A percentile compares a stretch with the other conserved stretches of the same genome.
Conservation (phyloP, 495 filamentous ascomycete genomes). For the Geoglossum glabrum region DNA sequence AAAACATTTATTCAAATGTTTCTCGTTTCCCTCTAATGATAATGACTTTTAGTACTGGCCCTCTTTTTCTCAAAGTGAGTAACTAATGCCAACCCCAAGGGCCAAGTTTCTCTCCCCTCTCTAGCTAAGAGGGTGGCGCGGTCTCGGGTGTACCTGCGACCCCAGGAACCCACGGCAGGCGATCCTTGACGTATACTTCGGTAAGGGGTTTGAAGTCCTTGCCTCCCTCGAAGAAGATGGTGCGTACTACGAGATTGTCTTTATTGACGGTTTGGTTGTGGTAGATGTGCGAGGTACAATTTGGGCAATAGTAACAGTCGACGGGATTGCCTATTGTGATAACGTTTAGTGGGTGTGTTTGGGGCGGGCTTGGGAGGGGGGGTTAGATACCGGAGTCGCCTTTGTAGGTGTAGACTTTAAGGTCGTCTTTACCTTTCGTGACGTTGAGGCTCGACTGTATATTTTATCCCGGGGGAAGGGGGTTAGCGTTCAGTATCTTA, state of each 20-base stretch:
- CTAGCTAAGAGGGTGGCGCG: neutral
- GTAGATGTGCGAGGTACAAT: conserved; percentile 30
- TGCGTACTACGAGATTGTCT: conserved; percentile 28
- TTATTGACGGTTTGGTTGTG: conserved; percentile 31
- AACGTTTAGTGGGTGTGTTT: neutral
- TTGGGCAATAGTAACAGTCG: conserved; percentile 33
- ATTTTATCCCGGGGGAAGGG: neutral
- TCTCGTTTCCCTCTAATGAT: no score
- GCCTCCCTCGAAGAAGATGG: conserved; percentile 18
- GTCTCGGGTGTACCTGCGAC: conserved; percentile 10
- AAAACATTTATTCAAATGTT: no score
- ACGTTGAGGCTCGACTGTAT: conserved; percentile 20
- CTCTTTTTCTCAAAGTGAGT: no score
- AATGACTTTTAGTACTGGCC: no score
- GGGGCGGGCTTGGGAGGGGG: neutral
- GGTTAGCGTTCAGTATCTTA: no score
- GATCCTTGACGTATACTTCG: conserved; percentile 16
- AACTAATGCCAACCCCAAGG: neutral
- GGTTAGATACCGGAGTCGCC: conserved; percentile 24
- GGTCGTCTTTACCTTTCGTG: conserved; percentile 22
- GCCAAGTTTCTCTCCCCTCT: no score
- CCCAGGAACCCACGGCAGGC: conserved; percentile 15
- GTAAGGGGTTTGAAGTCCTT: conserved; percentile 11
- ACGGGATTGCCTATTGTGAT: conserved; percentile 22
- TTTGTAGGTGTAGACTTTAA: conserved; percentile 28